A percentile compares a stretch with the other conserved stretches of the same genome.
Conservation (phyloP, 164 flowering plant species). For the Vitis amurensis region DNA sequence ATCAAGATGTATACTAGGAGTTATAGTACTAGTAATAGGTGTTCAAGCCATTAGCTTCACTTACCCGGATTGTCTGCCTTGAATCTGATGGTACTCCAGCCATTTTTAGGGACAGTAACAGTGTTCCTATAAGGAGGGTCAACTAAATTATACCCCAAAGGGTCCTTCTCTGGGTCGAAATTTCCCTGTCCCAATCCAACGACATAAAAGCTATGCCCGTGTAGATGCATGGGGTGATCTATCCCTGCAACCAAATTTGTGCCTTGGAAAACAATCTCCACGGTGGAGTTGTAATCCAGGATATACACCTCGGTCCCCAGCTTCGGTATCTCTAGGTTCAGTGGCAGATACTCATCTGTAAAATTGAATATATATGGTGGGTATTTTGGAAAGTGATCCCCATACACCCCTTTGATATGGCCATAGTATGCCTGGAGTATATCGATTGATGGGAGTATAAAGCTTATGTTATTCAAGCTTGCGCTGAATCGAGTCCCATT, state of each 20-base stretch:
- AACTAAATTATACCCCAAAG: conserved; percentile 26
- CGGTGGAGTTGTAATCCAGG: conserved; percentile 28
- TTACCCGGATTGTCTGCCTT: conserved; percentile 45
- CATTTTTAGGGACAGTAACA: conserved; percentile 30
- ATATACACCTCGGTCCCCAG: conserved; percentile 40
- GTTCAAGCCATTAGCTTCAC: not conserved
- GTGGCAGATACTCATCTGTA: conserved; percentile 31
- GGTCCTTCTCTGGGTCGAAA: conserved; percentile 29
- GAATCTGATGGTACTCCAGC: conserved; percentile 46
- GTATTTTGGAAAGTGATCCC: conserved; percentile 30
- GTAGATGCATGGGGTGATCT: conserved; percentile 62
- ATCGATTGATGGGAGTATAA: conserved; percentile 31
- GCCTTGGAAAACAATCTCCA: conserved; percentile 53
- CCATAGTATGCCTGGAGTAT: conserved; percentile 51
- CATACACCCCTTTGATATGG: conserved; percentile 31
- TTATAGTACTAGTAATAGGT: no score
- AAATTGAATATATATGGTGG: conserved; percentile 40
- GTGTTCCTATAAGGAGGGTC: conserved; percentile 40
- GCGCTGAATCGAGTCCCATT: conserved; percentile 41
- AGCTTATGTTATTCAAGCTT: conserved; percentile 58
- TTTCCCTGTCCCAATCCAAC: conserved; percentile 43
- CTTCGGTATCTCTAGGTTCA: conserved; percentile 13
- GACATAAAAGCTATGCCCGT: conserved; percentile 38
- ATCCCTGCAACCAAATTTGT: conserved; percentile 34
- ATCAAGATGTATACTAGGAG: no score